Evolutionary conservation across 2,329 filamentous ascomycete genomes (phyloP).

Genomic region (Paracamarosporium sp.): DNA sequence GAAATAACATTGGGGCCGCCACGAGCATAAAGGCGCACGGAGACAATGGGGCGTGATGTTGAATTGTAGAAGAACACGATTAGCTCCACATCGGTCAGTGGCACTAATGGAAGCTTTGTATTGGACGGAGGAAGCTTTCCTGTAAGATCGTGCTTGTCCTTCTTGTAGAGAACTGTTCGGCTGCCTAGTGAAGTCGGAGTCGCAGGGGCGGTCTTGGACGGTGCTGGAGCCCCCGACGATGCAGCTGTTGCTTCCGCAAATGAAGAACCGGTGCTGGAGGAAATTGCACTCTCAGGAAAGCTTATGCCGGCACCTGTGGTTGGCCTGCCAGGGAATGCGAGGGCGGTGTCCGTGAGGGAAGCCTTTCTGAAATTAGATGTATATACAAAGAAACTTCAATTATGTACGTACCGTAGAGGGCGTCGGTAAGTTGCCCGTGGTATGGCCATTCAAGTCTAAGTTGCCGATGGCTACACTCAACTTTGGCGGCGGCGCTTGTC

Average conservation of each 20-base stretch:
- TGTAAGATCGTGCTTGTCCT: conserved; percentile 25
- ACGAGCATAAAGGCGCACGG: conserved; percentile 32
- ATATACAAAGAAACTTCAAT: background rate
- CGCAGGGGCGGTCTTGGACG: background rate
- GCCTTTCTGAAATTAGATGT: background rate
- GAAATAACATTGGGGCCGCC: conserved; percentile 28
- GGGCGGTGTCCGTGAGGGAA: background rate
- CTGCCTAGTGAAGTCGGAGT: background rate
- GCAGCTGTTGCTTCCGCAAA: background rate
- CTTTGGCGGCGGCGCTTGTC: background rate
- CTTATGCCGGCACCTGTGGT: background rate
- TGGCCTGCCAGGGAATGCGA: background rate
- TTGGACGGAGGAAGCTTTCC: conserved; percentile 19
- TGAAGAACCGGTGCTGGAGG: background rate
- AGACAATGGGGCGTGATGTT: conserved; percentile 25
- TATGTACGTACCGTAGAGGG: background rate
- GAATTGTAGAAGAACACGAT: conserved; percentile 44
- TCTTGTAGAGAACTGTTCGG: conserved; percentile 18
- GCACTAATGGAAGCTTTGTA: conserved; percentile 26
- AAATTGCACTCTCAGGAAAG: background rate
- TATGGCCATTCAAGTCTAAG: background rate
- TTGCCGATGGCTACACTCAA: background rate
- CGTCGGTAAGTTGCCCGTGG: background rate
- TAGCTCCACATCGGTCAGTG: conserved; percentile 36
- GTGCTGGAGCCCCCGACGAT: background rate